Conservation (phyloP, 2,329 filamentous ascomycete species). For the Trichoderma koningiopsis region DNA sequence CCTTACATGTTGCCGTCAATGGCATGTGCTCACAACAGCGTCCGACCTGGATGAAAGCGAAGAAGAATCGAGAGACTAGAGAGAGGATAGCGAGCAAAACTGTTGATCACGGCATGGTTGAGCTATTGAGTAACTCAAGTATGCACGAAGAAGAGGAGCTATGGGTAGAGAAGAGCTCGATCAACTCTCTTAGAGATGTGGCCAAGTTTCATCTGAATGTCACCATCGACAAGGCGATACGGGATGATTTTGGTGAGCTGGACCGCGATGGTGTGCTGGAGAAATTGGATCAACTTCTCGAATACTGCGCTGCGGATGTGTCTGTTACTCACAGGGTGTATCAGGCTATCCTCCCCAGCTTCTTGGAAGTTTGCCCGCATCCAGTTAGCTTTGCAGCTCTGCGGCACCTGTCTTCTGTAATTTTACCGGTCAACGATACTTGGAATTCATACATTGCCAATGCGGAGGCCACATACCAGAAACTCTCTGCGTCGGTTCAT, state of each 20-base stretch:
- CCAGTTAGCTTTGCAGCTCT: constrained; percentile 96
- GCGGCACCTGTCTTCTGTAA: constrained; percentile 89
- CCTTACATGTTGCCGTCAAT: constrained; percentile 93
- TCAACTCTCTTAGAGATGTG: constrained; percentile 93
- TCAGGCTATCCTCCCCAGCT: constrained; percentile 87
- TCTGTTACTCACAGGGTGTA: constrained; percentile 92
- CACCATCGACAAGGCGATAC: constrained; percentile 83
- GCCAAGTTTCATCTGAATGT: constrained; percentile 95
- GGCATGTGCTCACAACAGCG: constrained; percentile 98
- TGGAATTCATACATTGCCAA: constrained; percentile 86
- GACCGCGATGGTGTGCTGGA: constrained; percentile 69
- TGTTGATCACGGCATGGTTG: constrained; percentile 69
- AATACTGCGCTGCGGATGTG: constrained; percentile 95
- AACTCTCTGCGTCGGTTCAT: constrained; percentile 74
- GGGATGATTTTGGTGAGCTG: constrained; percentile 84
- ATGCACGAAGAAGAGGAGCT: constrained; percentile 89
- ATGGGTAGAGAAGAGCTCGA: constrained; percentile 91
- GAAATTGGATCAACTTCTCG: constrained; percentile 79
- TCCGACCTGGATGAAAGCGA: constrained; percentile 96
- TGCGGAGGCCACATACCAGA: constrained; percentile 81
- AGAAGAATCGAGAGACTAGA: constrained; percentile 81
- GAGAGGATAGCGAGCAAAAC: constrained; percentile 76
- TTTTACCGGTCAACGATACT: constrained; percentile 82
- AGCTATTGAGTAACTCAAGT: constrained; percentile 67
- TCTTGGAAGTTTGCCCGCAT: constrained; percentile 87